Evolutionary conservation across 2,329 filamentous ascomycete species (phyloP).

Genomic region (Colletotrichum echinochloae): DNA sequence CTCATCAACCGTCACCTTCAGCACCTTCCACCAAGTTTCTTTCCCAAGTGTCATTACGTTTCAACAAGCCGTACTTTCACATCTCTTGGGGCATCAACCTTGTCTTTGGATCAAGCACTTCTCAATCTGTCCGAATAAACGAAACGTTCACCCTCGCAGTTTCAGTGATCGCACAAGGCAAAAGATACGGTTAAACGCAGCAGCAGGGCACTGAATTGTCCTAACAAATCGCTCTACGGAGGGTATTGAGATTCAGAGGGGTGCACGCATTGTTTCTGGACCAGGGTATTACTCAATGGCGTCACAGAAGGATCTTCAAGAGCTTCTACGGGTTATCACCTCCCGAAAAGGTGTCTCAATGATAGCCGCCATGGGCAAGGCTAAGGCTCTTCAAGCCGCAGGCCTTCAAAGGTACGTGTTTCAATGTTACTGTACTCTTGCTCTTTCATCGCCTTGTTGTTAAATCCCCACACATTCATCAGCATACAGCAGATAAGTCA

Average conservation of each 20-base stretch:
- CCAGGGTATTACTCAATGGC: constrained; percentile 56
- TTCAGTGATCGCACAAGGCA: too few species aligned
- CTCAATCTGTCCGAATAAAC: too few species aligned
- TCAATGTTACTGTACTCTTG: background rate
- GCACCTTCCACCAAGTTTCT: background rate
- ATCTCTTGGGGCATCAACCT: background rate
- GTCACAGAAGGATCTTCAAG: constrained; percentile 69
- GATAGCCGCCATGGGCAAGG: constrained; percentile 68
- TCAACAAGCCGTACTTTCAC: background rate
- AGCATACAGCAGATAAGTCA: constrained; percentile 69
- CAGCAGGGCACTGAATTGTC: background rate
- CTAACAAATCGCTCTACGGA: background rate
- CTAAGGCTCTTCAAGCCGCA: constrained; percentile 67
- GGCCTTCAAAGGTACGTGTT: constrained; percentile 65
- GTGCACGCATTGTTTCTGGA: background rate
- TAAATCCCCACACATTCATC: constrained; percentile 20
- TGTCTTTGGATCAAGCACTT: background rate
- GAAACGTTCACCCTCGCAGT: background rate
- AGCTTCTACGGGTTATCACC: constrained; percentile 70
- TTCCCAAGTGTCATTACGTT: background rate
- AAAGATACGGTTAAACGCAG: background rate
- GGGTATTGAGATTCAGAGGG: background rate
- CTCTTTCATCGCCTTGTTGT: background rate
- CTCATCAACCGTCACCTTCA: background rate
- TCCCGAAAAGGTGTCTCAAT: constrained; percentile 67